Evolutionary conservation across 1,284 basidiomycete genomes (phyloP).

Genomic region (Ganoderma multipileum): DNA sequence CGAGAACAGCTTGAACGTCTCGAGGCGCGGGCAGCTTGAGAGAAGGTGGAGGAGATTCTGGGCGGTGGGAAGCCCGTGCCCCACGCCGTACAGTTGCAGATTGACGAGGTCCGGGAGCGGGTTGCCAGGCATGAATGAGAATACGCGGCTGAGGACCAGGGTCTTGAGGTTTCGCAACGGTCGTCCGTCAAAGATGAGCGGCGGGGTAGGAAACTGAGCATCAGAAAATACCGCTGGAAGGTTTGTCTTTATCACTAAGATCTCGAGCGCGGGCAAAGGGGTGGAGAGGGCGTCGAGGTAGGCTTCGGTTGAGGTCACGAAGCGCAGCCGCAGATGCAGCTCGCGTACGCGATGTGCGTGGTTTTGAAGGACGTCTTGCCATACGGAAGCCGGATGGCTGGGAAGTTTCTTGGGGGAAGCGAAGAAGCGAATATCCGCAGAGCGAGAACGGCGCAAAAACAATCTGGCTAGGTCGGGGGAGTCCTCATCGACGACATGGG

Average conservation of each 20-base stretch:
- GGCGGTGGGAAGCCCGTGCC: neutral
- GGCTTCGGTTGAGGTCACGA: neutral
- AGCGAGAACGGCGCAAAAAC: neutral
- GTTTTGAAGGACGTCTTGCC: neutral
- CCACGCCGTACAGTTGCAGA: neutral
- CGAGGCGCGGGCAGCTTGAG: no score
- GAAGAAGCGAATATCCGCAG: neutral
- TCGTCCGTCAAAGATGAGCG: neutral
- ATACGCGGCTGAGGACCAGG: neutral
- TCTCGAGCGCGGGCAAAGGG: neutral
- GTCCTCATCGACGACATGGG: neutral
- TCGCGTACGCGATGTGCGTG: neutral
- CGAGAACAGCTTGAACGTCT: no score
- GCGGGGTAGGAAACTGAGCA: neutral
- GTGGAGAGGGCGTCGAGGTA: neutral
- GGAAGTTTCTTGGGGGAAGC: neutral
- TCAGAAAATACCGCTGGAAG: no score
- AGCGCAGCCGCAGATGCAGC: neutral
- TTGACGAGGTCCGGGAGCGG: neutral
- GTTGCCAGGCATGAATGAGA: neutral
- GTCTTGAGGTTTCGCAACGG: neutral
- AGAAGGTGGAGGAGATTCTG: neutral
- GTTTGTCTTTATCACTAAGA: neutral
- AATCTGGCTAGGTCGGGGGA: neutral
- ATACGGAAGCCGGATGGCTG: neutral